phyloP scores from a whole-genome alignment of 176 grass and related monocot genomes.

The Triticum timopheevii region DNA sequence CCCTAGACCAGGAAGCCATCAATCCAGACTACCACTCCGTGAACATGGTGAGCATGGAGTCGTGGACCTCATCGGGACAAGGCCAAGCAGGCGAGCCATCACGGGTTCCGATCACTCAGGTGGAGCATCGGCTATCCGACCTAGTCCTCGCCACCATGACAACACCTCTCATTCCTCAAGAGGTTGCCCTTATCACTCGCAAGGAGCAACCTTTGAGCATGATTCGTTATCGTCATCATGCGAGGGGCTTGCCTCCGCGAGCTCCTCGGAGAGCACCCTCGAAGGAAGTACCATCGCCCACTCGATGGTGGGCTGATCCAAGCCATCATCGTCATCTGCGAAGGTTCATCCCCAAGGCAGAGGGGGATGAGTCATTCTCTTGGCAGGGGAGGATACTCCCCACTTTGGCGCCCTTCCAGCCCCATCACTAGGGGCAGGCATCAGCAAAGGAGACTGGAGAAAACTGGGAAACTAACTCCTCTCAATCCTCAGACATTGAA shows the following conservation, averaged over 20 bases:
- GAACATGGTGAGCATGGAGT: background rate
- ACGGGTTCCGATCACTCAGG: background rate
- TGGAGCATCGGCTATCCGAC: background rate
- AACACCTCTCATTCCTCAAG: rapidly evolving
- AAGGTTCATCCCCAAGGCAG: background rate
- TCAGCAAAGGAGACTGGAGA: background rate
- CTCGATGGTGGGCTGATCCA: background rate
- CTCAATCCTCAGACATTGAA: background rate
- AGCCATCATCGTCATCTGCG: background rate
- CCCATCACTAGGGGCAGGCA: background rate
- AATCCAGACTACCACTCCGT: background rate
- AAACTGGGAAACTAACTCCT: background rate
- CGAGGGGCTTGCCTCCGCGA: background rate
- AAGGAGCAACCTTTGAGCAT: background rate
- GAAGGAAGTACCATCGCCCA: background rate
- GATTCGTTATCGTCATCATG: rapidly evolving
- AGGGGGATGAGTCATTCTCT: background rate
- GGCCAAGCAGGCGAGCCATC: background rate
- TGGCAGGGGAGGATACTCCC: background rate
- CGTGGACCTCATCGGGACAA: background rate
- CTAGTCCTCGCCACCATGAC: background rate
- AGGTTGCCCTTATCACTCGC: background rate
- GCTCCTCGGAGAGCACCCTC: too few species aligned
- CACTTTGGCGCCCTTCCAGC: background rate
- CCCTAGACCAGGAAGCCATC: rapidly evolving